A percentile compares a stretch with the other conserved stretches of the same genome.
Evolutionary conservation across 2,329 filamentous ascomycete genomes (phyloP).

Genomic region (Ophiostoma pallidulum): DNA sequence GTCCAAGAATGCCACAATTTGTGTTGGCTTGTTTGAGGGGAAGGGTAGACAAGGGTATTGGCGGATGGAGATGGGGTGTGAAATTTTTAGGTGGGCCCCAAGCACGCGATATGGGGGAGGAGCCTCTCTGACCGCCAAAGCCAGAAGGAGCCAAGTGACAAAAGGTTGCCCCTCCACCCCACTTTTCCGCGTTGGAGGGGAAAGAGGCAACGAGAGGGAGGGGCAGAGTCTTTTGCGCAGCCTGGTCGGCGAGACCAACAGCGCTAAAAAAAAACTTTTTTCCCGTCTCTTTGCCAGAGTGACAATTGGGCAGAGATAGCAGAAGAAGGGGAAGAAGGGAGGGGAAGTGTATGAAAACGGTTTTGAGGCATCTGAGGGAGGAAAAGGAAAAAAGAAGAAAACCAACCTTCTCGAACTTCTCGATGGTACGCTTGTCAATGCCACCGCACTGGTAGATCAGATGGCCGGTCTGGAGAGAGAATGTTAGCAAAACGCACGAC

Average conservation of each 20-base stretch:
- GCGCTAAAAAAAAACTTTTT: constrained; percentile 18
- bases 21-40: not conserved
- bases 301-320: constrained; percentile 14
- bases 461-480: constrained; percentile 52
- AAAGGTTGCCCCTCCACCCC: constrained; percentile 16
- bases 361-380: not conserved
- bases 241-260: constrained; percentile 17
- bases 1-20: too few species aligned
- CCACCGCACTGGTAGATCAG: constrained; percentile 99
- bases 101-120: too few species aligned
- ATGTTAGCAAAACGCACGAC: constrained; percentile 13
- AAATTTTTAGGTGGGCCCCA: too few species aligned
- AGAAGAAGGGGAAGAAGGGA: constrained; percentile 8
- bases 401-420: constrained; percentile 99
- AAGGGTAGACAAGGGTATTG: not conserved
- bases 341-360: constrained; percentile 23
- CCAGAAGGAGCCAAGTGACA: constrained; percentile 17
- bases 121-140: constrained; percentile 12
- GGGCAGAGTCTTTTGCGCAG: constrained; percentile 2
- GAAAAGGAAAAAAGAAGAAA: not conserved
- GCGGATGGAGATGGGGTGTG: too few species aligned
- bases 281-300: not conserved
- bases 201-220: not conserved
- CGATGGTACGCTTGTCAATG: constrained; percentile 99
- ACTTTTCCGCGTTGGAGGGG: constrained; percentile 12